These are phyloP conservation scores for Simplicillium sp. DNA, from an alignment of 2,329 filamentous ascomycete species.

Conservation along the genomic window DNA sequence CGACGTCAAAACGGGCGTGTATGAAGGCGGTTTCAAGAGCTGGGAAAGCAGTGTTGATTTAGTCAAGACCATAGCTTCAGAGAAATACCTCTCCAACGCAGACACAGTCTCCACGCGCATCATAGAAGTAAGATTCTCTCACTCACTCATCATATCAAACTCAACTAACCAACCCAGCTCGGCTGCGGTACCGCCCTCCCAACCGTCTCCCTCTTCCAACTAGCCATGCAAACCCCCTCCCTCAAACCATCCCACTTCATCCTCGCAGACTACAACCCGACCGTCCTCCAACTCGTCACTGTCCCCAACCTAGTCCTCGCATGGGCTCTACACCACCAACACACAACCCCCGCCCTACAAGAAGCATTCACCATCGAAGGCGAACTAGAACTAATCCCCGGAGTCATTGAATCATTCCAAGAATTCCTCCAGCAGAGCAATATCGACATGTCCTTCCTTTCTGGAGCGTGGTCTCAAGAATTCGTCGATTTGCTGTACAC, in stretches of 20 bases:
- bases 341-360: conserved; percentile 25
- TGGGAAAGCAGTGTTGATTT: conserved; percentile 82
- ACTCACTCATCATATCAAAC: no score
- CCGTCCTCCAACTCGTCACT: conserved; percentile 69
- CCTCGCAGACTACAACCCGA: conserved; percentile 71
- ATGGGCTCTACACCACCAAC: conserved; percentile 45
- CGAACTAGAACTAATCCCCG: conserved; percentile 55
- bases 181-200: conserved; percentile 73
- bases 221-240: conserved; percentile 22
- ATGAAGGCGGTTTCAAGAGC: conserved; percentile 82
- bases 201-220: conserved; percentile 61
- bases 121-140: conserved; percentile 44
- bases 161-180: conserved; percentile 36
- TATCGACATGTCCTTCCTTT: conserved; percentile 57
- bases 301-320: conserved; percentile 68
- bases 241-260: conserved; percentile 44
- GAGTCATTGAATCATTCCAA: conserved; percentile 49
- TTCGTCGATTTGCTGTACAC: conserved; percentile 52
- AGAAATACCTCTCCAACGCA: conserved; percentile 23
- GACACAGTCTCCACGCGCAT: conserved; percentile 29
- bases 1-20: conserved; percentile 72
- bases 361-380: conserved; percentile 40
- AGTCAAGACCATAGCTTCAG: conserved; percentile 52
- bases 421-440: conserved; percentile 35
- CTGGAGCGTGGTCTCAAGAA: conserved; percentile 62